Conservation (phyloP, 2,329 filamentous ascomycete species). For the Neonectria magnoliae region DNA sequence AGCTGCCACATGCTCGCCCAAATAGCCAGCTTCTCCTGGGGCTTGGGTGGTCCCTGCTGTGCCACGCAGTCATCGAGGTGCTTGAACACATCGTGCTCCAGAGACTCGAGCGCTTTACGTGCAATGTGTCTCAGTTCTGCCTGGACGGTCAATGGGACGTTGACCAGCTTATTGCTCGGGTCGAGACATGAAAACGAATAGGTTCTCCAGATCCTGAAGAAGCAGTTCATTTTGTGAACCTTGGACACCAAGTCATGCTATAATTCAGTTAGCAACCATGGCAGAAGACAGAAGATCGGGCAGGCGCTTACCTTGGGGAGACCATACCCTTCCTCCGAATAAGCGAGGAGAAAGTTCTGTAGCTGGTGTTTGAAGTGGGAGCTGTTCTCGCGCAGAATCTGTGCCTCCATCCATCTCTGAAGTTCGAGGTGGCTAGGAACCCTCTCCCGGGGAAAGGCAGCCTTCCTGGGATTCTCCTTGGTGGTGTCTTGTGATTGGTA, state of each 20-base stretch:
- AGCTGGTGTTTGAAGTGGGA: constrained; percentile 47
- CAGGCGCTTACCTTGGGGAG: constrained; percentile 52
- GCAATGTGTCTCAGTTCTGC: constrained; percentile 53
- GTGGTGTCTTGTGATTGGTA: constrained; percentile 47
- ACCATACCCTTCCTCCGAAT: constrained; percentile 48
- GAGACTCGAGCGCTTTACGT: constrained; percentile 48
- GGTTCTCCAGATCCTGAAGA: constrained; percentile 61
- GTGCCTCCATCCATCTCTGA: constrained; percentile 51
- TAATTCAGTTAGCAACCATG: constrained; percentile 31
- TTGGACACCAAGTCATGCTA: constrained; percentile 55
- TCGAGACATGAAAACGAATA: constrained; percentile 54
- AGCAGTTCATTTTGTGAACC: constrained; percentile 59
- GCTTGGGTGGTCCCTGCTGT: constrained; percentile 51
- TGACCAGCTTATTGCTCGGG: constrained; percentile 49
- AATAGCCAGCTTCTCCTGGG: constrained; percentile 54
- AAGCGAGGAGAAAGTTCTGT: constrained; percentile 52
- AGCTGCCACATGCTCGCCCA: constrained; percentile 62
- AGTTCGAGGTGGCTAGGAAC: constrained; percentile 50
- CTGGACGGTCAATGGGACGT: constrained; percentile 53
- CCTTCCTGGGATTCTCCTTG: constrained; percentile 48
- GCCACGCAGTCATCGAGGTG: constrained; percentile 52
- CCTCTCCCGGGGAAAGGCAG: constrained; percentile 50
- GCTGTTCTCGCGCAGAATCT: constrained; percentile 48
- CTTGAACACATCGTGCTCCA: constrained; percentile 53
- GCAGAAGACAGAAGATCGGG: neutral